Conservation (phyloP, 2,329 filamentous ascomycete species). For the Colletotrichum sp. region DNA sequence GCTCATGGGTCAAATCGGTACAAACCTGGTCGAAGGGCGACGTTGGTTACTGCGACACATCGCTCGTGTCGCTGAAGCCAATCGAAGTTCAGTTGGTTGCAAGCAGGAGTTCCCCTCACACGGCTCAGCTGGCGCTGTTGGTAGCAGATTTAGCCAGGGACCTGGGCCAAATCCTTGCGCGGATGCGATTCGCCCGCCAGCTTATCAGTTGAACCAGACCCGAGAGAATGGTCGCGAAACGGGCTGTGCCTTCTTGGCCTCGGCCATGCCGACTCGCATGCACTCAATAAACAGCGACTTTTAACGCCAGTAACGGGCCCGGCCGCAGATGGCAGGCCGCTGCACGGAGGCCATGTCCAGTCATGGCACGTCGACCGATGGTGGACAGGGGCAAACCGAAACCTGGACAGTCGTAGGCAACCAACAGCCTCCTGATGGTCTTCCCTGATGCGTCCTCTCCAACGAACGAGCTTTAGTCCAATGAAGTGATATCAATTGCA, state of each 20-base stretch:
- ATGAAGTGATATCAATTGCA: neutral
- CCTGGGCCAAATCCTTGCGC: neutral
- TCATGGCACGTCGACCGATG: neutral
- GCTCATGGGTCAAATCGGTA: no score
- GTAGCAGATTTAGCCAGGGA: neutral
- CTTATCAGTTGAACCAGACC: neutral
- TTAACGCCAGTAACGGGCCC: neutral
- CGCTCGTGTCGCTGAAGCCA: no score
- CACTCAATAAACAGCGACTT: neutral
- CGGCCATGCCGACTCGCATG: neutral
- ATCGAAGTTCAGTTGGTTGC: neutral
- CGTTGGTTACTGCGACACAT: no score
- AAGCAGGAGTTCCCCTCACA: neutral
- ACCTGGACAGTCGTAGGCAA: neutral
- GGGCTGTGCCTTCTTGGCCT: neutral
- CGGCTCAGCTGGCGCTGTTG: neutral
- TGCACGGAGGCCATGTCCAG: neutral
- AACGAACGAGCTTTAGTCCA: neutral
- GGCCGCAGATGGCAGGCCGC: neutral
- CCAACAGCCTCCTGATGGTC: neutral
- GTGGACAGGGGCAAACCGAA: neutral
- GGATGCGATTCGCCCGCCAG: neutral
- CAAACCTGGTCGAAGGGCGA: no score
- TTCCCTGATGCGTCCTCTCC: neutral
- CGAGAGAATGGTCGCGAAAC: neutral